phyloP scores from a whole-genome alignment of 2,329 filamentous ascomycete genomes.

The Grosmannia serpens region DNA sequence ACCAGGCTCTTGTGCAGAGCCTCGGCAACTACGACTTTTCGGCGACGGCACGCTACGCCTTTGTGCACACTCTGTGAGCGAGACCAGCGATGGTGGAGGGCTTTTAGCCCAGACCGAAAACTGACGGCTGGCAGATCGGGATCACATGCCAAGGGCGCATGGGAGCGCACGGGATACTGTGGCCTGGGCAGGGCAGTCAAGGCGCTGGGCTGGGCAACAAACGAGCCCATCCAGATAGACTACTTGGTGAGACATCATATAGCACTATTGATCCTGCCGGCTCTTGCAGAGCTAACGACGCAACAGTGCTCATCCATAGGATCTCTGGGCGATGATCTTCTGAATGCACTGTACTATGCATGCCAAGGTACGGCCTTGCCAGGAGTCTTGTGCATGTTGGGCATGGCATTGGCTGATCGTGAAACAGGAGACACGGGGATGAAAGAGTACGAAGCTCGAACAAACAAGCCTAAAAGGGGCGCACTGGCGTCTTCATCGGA shows the following conservation, averaged over 20 bases:
- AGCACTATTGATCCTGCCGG: background rate
- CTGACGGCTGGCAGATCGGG: slow-evolving; percentile 31
- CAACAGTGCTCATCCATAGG: slow-evolving; percentile 69
- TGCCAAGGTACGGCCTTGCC: slow-evolving; percentile 34
- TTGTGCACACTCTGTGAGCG: slow-evolving; percentile 73
- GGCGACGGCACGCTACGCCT: slow-evolving; percentile 58
- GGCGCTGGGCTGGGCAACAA: slow-evolving; percentile 47
- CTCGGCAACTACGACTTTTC: slow-evolving; percentile 73
- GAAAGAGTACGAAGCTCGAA: slow-evolving; percentile 31
- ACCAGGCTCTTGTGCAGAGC: slow-evolving; percentile 53
- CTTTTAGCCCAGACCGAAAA: background rate
- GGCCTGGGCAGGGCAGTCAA: slow-evolving; percentile 59
- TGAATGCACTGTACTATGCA: slow-evolving; percentile 44
- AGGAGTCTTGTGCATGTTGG: too few species aligned
- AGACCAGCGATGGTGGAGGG: slow-evolving; percentile 4
- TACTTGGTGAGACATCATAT: slow-evolving; percentile 46
- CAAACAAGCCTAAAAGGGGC: slow-evolving; percentile 15
- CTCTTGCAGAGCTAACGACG: background rate
- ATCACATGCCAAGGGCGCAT: slow-evolving; percentile 35
- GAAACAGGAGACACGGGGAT: slow-evolving; percentile 29
- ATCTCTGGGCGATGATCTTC: slow-evolving; percentile 55
- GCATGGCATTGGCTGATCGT: background rate
- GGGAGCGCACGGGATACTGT: slow-evolving; percentile 50
- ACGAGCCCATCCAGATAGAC: slow-evolving; percentile 53
- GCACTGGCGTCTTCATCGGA: background rate